Base-by-base conservation (phyloP, 2,329 filamentous ascomycete species). In the Fusarium luffae region DNA sequence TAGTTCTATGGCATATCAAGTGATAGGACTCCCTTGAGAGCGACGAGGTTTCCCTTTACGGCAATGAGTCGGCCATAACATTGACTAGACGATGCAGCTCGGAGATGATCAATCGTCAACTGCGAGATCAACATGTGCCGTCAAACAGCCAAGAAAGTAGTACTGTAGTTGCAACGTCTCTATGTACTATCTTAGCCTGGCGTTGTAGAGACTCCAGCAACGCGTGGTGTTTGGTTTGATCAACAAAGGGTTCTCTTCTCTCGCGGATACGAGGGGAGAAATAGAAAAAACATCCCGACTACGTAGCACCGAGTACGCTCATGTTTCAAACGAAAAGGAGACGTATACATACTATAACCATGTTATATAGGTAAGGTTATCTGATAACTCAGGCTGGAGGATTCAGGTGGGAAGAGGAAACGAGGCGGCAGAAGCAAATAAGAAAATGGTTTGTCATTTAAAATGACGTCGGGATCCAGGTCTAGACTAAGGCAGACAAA, bases 291-390 rank as follows among this genome's bases (percentile, higher is more conserved):
- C 19, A 12, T 23, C 49, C 34, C 19, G 32, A 54, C 63, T 54
- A 37, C 34, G 34, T n/a, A 61, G 48, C 37, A 28, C 54, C 27
- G 23, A 43, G 47, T 43, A 32, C 37, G 25, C 61, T 59, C 44
- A 47, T 66, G 68, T 70, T 70, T 71, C 63, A 62, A 69, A 54
- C 18, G 28, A 10, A 55, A 49, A 46, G 30, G 25, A 7, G 48
- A 32, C 25, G 32, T 48, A 51, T 44, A 23, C 21, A 5, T 23
- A 51, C 28, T 48, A 51, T 44, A 51, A 44, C n/a, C 19, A 66
- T 28, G 27, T 59, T 43, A 19, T 54, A 61, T 66, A 65, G 54
- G 60, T 66, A 54, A 61, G 62, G 62, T 66, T 65, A 59, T 59
- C 30, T 25, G 23, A 59, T 46, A 47, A 48, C 46, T 49, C 21